Percentiles rank a stretch among this genome's conserved stretches.
These are phyloP conservation scores for Hypericum perforatum DNA, from an alignment of 345 rosid species.

Conservation along the genomic window DNA sequence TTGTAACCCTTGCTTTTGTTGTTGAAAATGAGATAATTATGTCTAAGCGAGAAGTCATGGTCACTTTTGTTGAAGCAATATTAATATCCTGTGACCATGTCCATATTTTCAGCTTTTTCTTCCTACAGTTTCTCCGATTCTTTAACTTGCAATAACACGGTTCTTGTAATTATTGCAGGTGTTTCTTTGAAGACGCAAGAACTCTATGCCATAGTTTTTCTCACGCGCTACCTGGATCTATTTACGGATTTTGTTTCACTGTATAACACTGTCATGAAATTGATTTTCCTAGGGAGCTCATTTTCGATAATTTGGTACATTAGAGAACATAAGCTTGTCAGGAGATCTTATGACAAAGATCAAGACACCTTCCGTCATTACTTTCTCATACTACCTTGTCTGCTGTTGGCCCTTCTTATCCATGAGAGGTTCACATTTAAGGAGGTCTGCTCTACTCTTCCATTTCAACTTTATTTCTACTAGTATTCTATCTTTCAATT, in stretches of 20 bases:
- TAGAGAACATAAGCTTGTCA: constrained; percentile 55
- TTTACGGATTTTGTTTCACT: constrained; percentile 54
- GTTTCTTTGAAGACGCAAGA: constrained; percentile 85
- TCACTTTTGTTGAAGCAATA: too few species aligned
- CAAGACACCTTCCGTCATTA: constrained; percentile 66
- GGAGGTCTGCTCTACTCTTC: constrained; percentile 36
- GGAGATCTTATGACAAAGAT: constrained; percentile 61
- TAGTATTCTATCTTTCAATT: background rate
- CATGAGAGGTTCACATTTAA: constrained; percentile 55
- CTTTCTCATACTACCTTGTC: constrained; percentile 57
- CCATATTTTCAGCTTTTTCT: too few species aligned
- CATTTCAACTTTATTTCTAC: background rate
- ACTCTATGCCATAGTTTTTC: constrained; percentile 65
- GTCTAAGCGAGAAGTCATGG: too few species aligned
- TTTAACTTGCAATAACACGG: background rate
- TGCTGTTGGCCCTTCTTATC: constrained; percentile 51
- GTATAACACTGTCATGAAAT: constrained; percentile 69
- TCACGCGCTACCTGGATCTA: constrained; percentile 71
- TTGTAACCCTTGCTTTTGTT: too few species aligned
- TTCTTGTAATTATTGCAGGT: constrained; percentile 28
- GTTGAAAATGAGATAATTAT: too few species aligned
- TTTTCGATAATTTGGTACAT: constrained; percentile 83
- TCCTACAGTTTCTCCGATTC: background rate
- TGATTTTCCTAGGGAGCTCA: constrained; percentile 74
- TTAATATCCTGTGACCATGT: too few species aligned